Evolutionary conservation across 495 filamentous ascomycete species (phyloP).

Genomic region (Penicillium riverlandense): DNA sequence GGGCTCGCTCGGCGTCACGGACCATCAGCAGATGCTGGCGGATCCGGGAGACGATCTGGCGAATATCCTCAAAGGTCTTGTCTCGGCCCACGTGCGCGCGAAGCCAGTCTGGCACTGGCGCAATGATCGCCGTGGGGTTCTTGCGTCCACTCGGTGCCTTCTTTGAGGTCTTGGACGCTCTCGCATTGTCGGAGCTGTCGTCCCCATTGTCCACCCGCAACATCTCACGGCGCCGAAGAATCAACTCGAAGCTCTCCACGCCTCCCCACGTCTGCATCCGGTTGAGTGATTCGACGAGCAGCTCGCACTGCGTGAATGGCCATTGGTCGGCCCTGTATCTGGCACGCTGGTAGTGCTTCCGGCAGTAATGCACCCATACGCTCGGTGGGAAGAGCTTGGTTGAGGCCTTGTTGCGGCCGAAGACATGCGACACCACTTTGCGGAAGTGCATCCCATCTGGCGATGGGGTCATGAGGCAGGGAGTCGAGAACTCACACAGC

Average conservation of each 20-base stretch:
- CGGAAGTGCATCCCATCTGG: constrained; percentile 30
- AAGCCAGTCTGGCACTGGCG: constrained; percentile 31
- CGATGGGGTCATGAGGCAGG: constrained; percentile 11
- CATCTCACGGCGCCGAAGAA: constrained; percentile 16
- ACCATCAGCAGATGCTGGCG: constrained; percentile 9
- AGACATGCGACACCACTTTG: constrained; percentile 77
- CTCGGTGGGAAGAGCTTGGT: constrained; percentile 59
- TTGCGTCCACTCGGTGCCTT: constrained; percentile 4
- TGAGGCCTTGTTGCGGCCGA: constrained; percentile 78
- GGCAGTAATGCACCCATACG: constrained; percentile 67
- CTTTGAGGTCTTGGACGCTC: background rate
- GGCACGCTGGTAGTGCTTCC: constrained; percentile 78
- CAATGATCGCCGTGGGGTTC: constrained; percentile 13
- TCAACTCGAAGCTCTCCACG: constrained; percentile 27
- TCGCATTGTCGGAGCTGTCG: background rate
- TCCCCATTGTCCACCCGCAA: constrained; percentile 15
- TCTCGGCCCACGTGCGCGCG: constrained; percentile 11
- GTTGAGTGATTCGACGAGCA: constrained; percentile 51
- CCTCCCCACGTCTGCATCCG: constrained; percentile 54
- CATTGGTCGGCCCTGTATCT: constrained; percentile 60
- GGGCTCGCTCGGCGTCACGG: constrained; percentile 1
- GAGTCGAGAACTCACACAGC: constrained; percentile 14
- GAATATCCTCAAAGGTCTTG: constrained; percentile 27
- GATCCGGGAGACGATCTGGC: constrained; percentile 16
- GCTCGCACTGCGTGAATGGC: constrained; percentile 49